A percentile compares a stretch with the other conserved stretches of the same genome.
phyloP scores from a whole-genome alignment of 2,329 filamentous ascomycete species.

The Dothistroma pini region DNA sequence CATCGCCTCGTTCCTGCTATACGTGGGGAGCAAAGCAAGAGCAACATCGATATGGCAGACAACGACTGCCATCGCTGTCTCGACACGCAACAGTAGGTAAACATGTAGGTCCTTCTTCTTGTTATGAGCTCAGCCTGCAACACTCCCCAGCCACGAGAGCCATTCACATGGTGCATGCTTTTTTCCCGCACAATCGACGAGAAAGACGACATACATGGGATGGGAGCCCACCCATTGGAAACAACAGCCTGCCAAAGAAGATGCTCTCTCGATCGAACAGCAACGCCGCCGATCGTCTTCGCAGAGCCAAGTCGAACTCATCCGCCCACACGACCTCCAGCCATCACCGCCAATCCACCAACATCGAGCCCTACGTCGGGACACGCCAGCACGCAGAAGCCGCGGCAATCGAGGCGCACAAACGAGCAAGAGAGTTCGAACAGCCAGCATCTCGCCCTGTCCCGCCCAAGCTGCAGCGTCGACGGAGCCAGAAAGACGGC shows the following conservation, averaged over 20 bases:
- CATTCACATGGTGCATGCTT: constrained; percentile 4
- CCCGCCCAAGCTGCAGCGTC: constrained; percentile 18
- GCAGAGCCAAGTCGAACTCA: constrained; percentile 33
- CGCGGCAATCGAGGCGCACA: constrained; percentile 60
- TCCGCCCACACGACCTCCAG: constrained; percentile 39
- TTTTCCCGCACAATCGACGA: not conserved
- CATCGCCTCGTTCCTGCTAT: not conserved
- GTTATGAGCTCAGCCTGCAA: not conserved
- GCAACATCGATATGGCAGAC: not conserved
- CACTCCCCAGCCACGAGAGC: not conserved
- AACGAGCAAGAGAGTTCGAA: constrained; percentile 47
- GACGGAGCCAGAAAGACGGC: constrained; percentile 25
- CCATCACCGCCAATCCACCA: constrained; percentile 19
- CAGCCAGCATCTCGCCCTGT: constrained; percentile 19
- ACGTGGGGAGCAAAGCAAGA: not conserved
- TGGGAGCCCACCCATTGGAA: not conserved
- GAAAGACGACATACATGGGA: not conserved
- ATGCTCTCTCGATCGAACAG: constrained; percentile 36
- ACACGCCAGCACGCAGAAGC: constrained; percentile 59
- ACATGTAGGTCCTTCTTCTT: constrained; percentile 1
- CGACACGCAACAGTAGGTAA: not conserved
- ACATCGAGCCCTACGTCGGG: constrained; percentile 38
- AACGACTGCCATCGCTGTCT: not conserved
- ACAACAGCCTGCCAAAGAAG: not conserved
- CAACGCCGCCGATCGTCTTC: constrained; percentile 31